Percentiles rank a stretch among this genome's conserved stretches.
Evolutionary conservation across 495 filamentous ascomycete species (phyloP).

Genomic region (Lepidopterella palustris): DNA sequence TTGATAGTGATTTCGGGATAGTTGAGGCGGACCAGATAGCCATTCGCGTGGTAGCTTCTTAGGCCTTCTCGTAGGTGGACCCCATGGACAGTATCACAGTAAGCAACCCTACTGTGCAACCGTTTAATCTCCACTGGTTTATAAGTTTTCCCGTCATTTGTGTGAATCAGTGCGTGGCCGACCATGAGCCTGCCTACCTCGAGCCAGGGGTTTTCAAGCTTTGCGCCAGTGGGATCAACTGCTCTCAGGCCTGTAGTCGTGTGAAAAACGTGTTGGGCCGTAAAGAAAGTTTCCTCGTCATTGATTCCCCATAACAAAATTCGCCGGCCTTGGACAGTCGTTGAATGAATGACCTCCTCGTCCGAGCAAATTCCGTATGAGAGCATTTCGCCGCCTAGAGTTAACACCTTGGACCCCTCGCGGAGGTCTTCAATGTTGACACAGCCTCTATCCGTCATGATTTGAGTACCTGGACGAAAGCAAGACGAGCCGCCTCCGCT

Average conservation of each 20-base stretch:
- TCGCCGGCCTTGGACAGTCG: not conserved
- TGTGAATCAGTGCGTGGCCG: not conserved
- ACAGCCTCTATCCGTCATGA: not conserved
- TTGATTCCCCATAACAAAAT: not conserved
- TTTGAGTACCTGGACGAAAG: not conserved
- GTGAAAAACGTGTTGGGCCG: not conserved
- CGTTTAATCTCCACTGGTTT: not conserved
- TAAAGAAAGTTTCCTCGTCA: not conserved
- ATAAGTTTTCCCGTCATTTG: not conserved
- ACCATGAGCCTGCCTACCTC: not conserved
- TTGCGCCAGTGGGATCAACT: not conserved
- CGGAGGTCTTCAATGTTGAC: not conserved
- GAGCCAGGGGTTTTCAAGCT: not conserved
- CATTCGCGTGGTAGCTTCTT: conserved; percentile 1
- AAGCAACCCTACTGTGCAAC: not conserved
- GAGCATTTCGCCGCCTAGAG: not conserved
- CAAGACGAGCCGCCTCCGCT: too few species aligned
- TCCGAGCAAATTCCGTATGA: not conserved
- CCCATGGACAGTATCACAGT: not conserved
- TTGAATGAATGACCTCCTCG: not conserved
- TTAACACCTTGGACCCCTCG: not conserved
- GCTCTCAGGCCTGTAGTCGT: conserved; percentile 4
- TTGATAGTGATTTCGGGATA: conserved; percentile 2
- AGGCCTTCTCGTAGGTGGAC: conserved; percentile 1
- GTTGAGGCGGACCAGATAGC: conserved; percentile 1